phyloP scores from a whole-genome alignment of 495 filamentous ascomycete species.

The Daldinia concentrica region DNA sequence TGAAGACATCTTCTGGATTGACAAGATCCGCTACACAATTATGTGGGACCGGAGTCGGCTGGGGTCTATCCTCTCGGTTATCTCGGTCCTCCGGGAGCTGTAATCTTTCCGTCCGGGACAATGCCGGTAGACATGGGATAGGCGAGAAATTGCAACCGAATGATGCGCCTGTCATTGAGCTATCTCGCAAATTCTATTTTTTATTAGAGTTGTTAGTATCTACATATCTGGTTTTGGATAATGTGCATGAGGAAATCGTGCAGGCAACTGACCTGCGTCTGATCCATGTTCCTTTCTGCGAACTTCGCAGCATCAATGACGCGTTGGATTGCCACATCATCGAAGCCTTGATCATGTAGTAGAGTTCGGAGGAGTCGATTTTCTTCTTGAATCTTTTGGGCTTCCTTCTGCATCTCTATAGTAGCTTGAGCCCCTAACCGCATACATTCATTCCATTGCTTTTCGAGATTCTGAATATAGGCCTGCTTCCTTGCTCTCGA shows the following conservation, averaged over 20 bases:
- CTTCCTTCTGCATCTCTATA: slow-evolving; percentile 10
- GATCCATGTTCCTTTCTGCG: neutral
- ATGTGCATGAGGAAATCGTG: neutral
- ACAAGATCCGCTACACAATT: neutral
- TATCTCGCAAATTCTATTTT: neutral
- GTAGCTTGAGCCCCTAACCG: slow-evolving; percentile 3
- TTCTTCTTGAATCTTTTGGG: neutral
- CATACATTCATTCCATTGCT: slow-evolving; percentile 12
- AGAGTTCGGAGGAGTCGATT: slow-evolving; percentile 4
- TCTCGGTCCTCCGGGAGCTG: neutral
- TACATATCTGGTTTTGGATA: neutral
- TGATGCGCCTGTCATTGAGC: neutral
- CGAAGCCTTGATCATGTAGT: neutral
- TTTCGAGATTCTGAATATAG: slow-evolving; percentile 1
- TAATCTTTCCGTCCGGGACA: neutral
- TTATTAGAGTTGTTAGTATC: neutral
- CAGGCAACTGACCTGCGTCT: neutral
- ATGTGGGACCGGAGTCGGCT: neutral
- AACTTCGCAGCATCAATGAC: neutral
- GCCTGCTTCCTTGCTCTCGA: slow-evolving; percentile 13
- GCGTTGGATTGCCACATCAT: neutral
- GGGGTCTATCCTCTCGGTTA: neutral
- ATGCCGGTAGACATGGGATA: neutral
- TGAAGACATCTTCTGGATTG: neutral
- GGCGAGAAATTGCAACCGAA: neutral